A percentile compares a stretch with the other conserved stretches of the same genome.
These are phyloP conservation scores for Yamadazyma philogaea DNA, from an alignment of 805 yeast species.

Conservation along the genomic window DNA sequence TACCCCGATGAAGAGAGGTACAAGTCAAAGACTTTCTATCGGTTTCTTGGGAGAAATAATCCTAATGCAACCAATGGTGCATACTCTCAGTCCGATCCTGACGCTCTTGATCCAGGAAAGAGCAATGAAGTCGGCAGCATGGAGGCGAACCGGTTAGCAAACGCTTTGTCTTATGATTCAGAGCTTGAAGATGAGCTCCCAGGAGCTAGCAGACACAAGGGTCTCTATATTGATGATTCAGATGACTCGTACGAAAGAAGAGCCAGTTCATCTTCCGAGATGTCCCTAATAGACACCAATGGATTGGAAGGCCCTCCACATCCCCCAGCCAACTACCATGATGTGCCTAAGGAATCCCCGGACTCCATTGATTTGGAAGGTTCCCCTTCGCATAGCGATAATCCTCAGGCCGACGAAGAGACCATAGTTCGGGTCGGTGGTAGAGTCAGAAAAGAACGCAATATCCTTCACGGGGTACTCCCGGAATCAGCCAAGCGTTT, in stretches of 20 bases:
- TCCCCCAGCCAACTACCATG: neutral
- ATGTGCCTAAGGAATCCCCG: neutral
- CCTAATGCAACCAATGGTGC: conserved; percentile 8
- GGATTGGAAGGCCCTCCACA: neutral
- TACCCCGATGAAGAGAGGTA: conserved; percentile 41
- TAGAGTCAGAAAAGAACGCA: conserved; percentile 23
- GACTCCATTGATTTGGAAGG: neutral
- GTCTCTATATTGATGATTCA: conserved; percentile 5
- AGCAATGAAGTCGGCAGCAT: neutral
- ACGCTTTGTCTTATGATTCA: neutral
- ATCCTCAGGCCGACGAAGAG: conserved; percentile 8
- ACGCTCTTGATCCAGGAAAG: neutral
- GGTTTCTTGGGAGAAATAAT: conserved; percentile 26
- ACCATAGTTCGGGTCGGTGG: conserved; percentile 25
- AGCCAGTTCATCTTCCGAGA: conserved; percentile 1
- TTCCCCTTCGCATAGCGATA: neutral
- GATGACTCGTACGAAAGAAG: neutral
- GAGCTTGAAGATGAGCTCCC: conserved; percentile 7
- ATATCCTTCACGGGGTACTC: conserved; percentile 32
- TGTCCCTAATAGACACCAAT: conserved; percentile 4
- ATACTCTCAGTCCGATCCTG: conserved; percentile 7
- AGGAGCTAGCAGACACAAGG: neutral
- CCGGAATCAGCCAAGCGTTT: conserved; percentile 41
- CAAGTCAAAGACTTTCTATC: conserved; percentile 36
- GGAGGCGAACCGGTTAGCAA: neutral